These are phyloP conservation scores for Diplodia scrobiculata DNA, from an alignment of 2,329 filamentous ascomycete species.

Conservation along the genomic window DNA sequence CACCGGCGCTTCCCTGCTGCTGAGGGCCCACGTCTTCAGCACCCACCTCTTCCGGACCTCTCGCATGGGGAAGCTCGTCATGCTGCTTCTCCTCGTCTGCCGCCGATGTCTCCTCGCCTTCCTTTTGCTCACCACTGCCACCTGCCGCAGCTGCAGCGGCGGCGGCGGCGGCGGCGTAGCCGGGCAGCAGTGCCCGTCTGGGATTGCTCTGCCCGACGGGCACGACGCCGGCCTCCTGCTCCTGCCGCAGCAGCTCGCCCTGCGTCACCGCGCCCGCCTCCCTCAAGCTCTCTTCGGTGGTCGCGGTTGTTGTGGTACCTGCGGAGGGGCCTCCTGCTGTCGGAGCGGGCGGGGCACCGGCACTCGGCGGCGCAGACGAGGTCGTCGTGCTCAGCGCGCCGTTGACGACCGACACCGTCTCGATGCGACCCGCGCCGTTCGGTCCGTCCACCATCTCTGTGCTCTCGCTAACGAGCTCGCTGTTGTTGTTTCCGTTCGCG, in stretches of 20 bases:
- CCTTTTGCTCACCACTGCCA: constrained; percentile 19
- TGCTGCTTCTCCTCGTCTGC: constrained; percentile 22
- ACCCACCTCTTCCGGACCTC: constrained; percentile 82
- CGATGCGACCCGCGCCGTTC: constrained; percentile 75
- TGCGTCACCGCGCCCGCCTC: constrained; percentile 67
- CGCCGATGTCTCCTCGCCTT: not conserved
- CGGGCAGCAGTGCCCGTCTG: constrained; percentile 31
- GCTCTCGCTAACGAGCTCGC: constrained; percentile 69
- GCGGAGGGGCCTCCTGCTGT: not conserved
- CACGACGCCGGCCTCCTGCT: constrained; percentile 79
- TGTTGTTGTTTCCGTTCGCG: constrained; percentile 36
- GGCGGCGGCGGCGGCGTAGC: not conserved
- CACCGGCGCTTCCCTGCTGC: constrained; percentile 45
- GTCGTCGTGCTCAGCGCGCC: constrained; percentile 61
- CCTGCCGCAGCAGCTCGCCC: constrained; percentile 77
- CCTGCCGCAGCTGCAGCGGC: constrained; percentile 32
- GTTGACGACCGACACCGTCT: constrained; percentile 79
- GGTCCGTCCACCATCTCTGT: constrained; percentile 81
- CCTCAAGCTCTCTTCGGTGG: constrained; percentile 40
- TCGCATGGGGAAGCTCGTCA: constrained; percentile 71
- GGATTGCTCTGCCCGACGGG: constrained; percentile 61
- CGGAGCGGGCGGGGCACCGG: not conserved
- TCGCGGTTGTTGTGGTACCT: constrained; percentile 30
- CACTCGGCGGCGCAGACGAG: not conserved
- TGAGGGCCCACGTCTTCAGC: constrained; percentile 82